phyloP scores from a whole-genome alignment of 345 rosid genomes.

The Cardiospermum halicacabum region DNA sequence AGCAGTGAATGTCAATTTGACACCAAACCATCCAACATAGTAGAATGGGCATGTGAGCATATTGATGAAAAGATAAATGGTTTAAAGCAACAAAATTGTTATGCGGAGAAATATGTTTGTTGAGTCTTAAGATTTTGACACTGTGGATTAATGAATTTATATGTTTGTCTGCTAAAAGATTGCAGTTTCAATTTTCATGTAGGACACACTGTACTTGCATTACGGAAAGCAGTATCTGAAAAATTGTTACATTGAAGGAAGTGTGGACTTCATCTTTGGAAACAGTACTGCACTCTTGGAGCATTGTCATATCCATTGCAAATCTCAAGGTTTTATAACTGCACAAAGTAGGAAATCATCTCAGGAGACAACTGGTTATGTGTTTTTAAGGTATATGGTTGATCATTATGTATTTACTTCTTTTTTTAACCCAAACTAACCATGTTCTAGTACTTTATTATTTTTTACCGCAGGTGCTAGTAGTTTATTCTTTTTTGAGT shows the following conservation, averaged over 20 bases:
- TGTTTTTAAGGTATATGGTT: slow-evolving; percentile 65
- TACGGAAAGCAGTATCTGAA: slow-evolving; percentile 84
- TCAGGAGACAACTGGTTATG: slow-evolving; percentile 87
- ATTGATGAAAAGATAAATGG: not conserved
- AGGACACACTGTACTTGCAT: slow-evolving; percentile 95
- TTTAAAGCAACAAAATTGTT: not conserved
- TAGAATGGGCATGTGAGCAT: not conserved
- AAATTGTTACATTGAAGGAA: slow-evolving; percentile 90
- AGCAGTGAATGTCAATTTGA: not conserved
- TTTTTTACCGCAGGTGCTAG: not conserved
- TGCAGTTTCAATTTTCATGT: slow-evolving; percentile 18
- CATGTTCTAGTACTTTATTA: no score
- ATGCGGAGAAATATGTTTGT: not conserved
- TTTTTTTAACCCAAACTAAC: no score
- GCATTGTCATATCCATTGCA: slow-evolving; percentile 97
- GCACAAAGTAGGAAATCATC: slow-evolving; percentile 98
- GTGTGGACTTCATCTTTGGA: slow-evolving; percentile 93
- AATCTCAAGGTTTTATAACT: slow-evolving; percentile 74
- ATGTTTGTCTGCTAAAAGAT: slow-evolving; percentile 1
- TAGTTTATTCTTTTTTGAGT: not conserved
- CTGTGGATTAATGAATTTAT: not conserved
- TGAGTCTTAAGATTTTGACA: not conserved
- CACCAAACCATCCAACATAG: not conserved
- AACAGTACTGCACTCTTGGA: slow-evolving; percentile 91
- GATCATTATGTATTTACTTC: not conserved